These are phyloP conservation scores for Kentomonas sorsogonicus DNA, from an alignment of 208 protist genomes.

Conservation along the genomic window DNA sequence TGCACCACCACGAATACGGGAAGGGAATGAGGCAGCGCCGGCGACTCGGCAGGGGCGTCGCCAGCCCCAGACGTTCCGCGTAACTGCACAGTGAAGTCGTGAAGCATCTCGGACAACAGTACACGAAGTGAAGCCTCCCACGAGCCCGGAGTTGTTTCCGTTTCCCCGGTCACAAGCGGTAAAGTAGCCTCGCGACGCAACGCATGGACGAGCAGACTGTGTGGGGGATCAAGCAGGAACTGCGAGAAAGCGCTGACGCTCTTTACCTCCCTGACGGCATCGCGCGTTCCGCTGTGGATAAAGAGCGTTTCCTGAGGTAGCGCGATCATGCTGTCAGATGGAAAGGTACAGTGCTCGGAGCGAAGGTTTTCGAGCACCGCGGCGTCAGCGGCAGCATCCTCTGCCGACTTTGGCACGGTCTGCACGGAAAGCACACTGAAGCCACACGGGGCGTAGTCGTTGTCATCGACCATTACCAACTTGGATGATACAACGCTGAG, in stretches of 20 bases:
- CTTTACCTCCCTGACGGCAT: not conserved
- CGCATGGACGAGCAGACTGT: not conserved
- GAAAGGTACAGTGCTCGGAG: slow-evolving; percentile 12
- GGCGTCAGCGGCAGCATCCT: slow-evolving; percentile 23
- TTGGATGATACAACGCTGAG: slow-evolving; percentile 30
- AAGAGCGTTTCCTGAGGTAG: not conserved
- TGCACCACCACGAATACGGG: no score
- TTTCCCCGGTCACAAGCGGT: not conserved
- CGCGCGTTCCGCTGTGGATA: not conserved
- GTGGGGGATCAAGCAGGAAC: no score
- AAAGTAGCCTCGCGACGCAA: not conserved
- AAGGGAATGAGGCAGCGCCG: no score
- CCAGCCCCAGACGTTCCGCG: no score
- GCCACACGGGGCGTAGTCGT: slow-evolving; percentile 71
- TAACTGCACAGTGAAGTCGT: no score
- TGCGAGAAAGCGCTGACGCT: not conserved
- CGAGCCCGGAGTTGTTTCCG: not conserved
- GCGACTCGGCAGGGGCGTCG: no score
- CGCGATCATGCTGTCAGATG: slow-evolving; percentile 33
- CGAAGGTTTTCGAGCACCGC: slow-evolving; percentile 28
- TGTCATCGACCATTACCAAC: slow-evolving; percentile 74
- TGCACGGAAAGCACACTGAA: slow-evolving; percentile 45
- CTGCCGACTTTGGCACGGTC: slow-evolving; percentile 32
- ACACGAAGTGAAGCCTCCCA: no score
- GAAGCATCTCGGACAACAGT: no score